phyloP scores from a whole-genome alignment of 805 yeast species.

The Gaillardinia entomophila region DNA sequence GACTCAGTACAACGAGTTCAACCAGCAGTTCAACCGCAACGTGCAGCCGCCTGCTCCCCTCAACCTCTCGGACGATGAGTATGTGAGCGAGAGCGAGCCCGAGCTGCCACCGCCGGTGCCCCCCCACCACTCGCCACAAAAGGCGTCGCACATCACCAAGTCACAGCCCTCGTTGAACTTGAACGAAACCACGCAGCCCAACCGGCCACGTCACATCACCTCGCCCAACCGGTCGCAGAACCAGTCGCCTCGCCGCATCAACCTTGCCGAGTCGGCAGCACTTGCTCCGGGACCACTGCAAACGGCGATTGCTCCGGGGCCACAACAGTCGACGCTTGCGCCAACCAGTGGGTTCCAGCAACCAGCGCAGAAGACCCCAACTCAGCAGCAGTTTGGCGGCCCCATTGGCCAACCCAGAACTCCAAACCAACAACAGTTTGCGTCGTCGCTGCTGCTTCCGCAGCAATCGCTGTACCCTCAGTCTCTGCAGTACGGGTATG shows the following conservation, averaged over 20 bases:
- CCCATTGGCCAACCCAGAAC: constrained; percentile 1
- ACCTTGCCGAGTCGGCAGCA: constrained; percentile 1
- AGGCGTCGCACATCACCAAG: constrained; percentile 4
- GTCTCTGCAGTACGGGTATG: constrained; percentile 1
- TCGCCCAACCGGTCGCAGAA: constrained; percentile 28
- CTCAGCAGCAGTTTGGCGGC: constrained; percentile 1
- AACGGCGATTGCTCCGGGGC: constrained; percentile 2
- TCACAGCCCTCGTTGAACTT: constrained; percentile 9
- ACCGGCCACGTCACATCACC: not conserved
- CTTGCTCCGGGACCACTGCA: constrained; percentile 1
- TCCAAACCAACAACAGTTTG: constrained; percentile 10
- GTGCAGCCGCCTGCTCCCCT: constrained; percentile 5
- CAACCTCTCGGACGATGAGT: constrained; percentile 2
- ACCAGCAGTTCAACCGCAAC: constrained; percentile 27
- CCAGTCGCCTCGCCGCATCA: constrained; percentile 8
- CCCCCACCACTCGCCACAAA: constrained; percentile 4
- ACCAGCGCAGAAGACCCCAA: not conserved
- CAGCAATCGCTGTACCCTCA: constrained; percentile 5
- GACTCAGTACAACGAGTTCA: constrained; percentile 39
- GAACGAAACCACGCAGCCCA: constrained; percentile 5
- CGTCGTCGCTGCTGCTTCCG: constrained; percentile 7
- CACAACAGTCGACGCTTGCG: constrained; percentile 2
- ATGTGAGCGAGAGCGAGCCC: constrained; percentile 4
- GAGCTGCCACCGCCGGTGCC: constrained; percentile 21
- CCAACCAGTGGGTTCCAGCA: constrained; percentile 2